Evolutionary conservation across 352 stramenopile genomes (phyloP).

Genomic region (Phytophthora colocasiae): DNA sequence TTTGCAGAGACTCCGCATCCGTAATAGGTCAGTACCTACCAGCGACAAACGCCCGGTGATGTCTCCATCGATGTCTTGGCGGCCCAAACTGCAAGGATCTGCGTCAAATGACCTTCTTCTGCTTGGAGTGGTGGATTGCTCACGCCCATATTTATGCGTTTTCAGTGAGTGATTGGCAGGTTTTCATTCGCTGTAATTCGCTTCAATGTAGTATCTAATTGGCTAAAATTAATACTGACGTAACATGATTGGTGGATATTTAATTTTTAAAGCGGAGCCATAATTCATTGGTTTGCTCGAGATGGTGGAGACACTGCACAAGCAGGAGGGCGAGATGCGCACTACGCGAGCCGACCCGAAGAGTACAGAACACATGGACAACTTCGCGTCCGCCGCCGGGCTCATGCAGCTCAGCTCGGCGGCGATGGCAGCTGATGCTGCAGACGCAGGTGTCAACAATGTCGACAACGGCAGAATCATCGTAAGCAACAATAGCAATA

Average conservation of each 20-base stretch:
- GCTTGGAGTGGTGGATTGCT: slow-evolving; percentile 28
- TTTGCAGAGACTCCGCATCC: neutral
- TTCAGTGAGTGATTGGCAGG: slow-evolving; percentile 3
- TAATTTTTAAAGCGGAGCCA: too few relatives aligned
- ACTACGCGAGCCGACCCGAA: slow-evolving; percentile 5
- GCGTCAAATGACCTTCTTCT: slow-evolving; percentile 13
- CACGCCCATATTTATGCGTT: slow-evolving; percentile 20
- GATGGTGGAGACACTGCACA: slow-evolving; percentile 22
- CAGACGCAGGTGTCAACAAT: neutral
- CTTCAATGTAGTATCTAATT: slow-evolving; percentile 9
- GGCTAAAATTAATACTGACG: neutral
- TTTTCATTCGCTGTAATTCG: slow-evolving; percentile 4
- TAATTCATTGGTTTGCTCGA: neutral
- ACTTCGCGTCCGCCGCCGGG: slow-evolving; percentile 41
- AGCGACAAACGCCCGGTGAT: slow-evolving; percentile 6
- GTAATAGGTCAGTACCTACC: neutral
- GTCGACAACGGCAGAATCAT: slow-evolving; percentile 3
- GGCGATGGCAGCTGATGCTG: slow-evolving; percentile 30
- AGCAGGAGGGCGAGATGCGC: slow-evolving; percentile 25
- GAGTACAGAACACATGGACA: slow-evolving; percentile 29
- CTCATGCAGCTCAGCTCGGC: slow-evolving; percentile 66
- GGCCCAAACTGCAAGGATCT: slow-evolving; percentile 9
- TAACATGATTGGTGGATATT: neutral
- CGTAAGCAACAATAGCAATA: slow-evolving; percentile 1
- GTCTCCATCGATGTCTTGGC: slow-evolving; percentile 6